Evolutionary conservation across 352 stramenopile species (phyloP).

Genomic region (Phytophthora tubulina): DNA sequence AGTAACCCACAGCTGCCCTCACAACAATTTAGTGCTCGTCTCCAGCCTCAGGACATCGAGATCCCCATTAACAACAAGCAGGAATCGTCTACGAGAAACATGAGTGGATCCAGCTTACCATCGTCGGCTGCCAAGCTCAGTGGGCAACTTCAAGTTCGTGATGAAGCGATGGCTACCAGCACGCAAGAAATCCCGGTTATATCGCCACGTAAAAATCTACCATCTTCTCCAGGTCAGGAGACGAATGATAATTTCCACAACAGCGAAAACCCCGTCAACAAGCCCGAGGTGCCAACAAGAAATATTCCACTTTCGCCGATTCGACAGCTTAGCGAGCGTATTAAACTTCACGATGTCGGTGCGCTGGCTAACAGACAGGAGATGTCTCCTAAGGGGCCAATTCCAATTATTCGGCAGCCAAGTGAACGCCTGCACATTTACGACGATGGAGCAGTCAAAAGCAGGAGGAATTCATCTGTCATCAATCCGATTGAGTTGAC

Average conservation of each 20-base stretch:
- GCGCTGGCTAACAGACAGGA: constrained; percentile 17
- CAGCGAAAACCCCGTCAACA: constrained; percentile 3
- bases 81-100: background rate
- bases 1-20: constrained; percentile 9
- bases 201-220: constrained; percentile 15
- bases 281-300: constrained; percentile 1
- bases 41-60: constrained; percentile 26
- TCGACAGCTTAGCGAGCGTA: constrained; percentile 27
- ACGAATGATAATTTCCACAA: background rate
- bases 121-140: constrained; percentile 17
- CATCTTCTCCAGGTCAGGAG: constrained; percentile 21
- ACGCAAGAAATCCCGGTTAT: constrained; percentile 17
- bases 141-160: constrained; percentile 25
- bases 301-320: constrained; percentile 22
- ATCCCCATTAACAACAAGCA: background rate
- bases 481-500: background rate
- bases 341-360: constrained; percentile 32
- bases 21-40: constrained; percentile 15
- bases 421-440: constrained; percentile 26
- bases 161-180: constrained; percentile 20
- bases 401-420: constrained; percentile 16
- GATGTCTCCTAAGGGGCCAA: constrained; percentile 4
- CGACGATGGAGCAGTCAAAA: constrained; percentile 10
- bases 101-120: constrained; percentile 12
- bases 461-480: constrained; percentile 7